A percentile compares a stretch with the other conserved stretches of the same genome.
Conservation (phyloP, 2,329 filamentous ascomycete genomes). For the Cadophora gregata region DNA sequence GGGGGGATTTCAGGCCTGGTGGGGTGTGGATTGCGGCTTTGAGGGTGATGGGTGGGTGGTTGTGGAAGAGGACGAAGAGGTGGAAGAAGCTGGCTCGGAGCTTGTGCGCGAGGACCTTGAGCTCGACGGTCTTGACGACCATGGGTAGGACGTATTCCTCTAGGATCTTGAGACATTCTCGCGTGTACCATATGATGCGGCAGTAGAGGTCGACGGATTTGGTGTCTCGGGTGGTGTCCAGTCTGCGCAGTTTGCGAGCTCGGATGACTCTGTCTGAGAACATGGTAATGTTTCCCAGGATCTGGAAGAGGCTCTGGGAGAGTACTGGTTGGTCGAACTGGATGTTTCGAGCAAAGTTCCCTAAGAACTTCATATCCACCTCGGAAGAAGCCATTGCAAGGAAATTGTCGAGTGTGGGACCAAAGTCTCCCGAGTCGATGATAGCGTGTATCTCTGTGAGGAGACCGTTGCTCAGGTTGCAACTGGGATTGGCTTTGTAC, state of each 20-base stretch:
- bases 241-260: constrained; percentile 80
- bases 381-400: constrained; percentile 87
- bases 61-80: constrained; percentile 96
- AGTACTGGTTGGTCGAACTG: constrained; percentile 79
- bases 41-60: constrained; percentile 72
- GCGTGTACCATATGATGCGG: constrained; percentile 94
- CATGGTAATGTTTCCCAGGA: constrained; percentile 88
- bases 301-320: constrained; percentile 84
- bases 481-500: neutral
- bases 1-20: constrained; percentile 43
- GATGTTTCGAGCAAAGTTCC: constrained; percentile 82
- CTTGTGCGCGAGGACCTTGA: constrained; percentile 90
- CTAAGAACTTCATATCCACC: constrained; percentile 96
- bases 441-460: neutral
- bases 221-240: constrained; percentile 80
- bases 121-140: constrained; percentile 77
- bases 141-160: constrained; percentile 88
- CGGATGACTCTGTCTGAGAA: constrained; percentile 83
- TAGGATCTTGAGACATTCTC: constrained; percentile 87
- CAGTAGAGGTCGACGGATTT: constrained; percentile 83
- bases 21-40: constrained; percentile 47
- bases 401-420: neutral
- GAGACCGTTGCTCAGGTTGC: neutral
- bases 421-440: neutral
- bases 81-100: constrained; percentile 94